Evolutionary conservation across 2,329 filamentous ascomycete species (phyloP), one percentile per base, ranked within the genome.

Genomic region (Cercospora citrullina): DNA sequence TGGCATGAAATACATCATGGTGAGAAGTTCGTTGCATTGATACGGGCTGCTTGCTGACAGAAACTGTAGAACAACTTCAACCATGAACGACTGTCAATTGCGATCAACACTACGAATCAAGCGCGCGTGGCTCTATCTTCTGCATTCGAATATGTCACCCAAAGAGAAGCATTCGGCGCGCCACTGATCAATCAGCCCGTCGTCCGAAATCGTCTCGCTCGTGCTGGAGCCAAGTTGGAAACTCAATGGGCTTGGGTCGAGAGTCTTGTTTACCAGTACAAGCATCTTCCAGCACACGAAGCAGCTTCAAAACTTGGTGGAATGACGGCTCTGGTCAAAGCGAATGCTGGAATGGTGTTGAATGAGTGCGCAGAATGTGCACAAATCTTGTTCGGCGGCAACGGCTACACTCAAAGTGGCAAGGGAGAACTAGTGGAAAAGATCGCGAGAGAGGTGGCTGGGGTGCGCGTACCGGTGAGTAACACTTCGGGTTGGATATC

Each of bases 151-250:
- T 90, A 90, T 73, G 85, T 85, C 21, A 77, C 90, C 69, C 88
- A 88, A 78, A 82, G 88, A n/a, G 87, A 90, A 77, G 88, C 88
- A 1, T 90, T 90, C 71, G 86, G 86, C 5, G 89, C 89, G 76
- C 82, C 87, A 0, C 81, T 92, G 14, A 87, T 92, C 79, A 88
- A 91, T 12, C 90, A 92, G 77, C 87, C 90, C 0, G 90, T 92
- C 0, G 90, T 92, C 28, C 81, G 90, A 21, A 87, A 92, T 76
- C 82, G 90, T n/a, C 80, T 92, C 7, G 89, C 90, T 9, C 91
- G 90, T 74, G 86, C 85, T 5, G 90, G 88, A 3, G 89, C 88
- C 0, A 81, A 88, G 72, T 80, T 93, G 7, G 90, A 92, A 77
- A 87, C 84, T 2, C 85, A 90, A 77, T 90, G 85, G 81, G 87